These are phyloP conservation scores for Heterobasidion occidentale DNA, from an alignment of 1,284 basidiomycete genomes.

Conservation along the genomic window DNA sequence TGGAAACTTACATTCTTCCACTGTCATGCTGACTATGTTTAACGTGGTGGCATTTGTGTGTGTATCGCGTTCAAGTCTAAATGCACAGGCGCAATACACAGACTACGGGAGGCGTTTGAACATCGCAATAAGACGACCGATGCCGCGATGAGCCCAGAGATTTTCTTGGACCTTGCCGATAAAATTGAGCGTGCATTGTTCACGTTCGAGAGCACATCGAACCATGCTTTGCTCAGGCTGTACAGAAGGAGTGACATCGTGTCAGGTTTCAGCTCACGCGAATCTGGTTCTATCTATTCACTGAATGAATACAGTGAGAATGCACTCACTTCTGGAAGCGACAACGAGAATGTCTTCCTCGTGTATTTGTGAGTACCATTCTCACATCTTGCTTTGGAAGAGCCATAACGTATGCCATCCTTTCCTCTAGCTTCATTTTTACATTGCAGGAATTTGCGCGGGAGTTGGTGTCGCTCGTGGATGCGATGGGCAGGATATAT, in stretches of 20 bases:
- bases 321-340: conserved; percentile 33
- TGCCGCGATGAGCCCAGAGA: conserved; percentile 34
- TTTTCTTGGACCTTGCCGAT: conserved; percentile 58
- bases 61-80: conserved; percentile 35
- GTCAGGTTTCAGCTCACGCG: conserved; percentile 22
- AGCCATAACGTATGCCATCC: too few species aligned
- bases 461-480: conserved; percentile 75
- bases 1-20: neutral
- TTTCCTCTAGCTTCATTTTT: conserved; percentile 71
- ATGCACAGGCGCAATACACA: conserved; percentile 50
- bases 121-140: conserved; percentile 17
- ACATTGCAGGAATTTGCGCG: conserved; percentile 87
- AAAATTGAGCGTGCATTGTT: conserved; percentile 63
- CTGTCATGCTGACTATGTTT: neutral
- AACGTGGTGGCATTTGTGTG: neutral
- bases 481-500: conserved; percentile 74
- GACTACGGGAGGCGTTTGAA: conserved; percentile 59
- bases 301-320: conserved; percentile 25
- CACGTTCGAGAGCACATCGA: conserved; percentile 76
- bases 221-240: conserved; percentile 71
- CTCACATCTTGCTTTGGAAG: neutral
- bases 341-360: conserved; percentile 68
- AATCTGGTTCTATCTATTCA: conserved; percentile 26
- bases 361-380: conserved; percentile 75
- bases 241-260: conserved; percentile 50